Percentiles rank a stretch among this genome's conserved stretches.
phyloP scores from a whole-genome alignment of 1,284 basidiomycete genomes.

The Gomphus bonarii region DNA sequence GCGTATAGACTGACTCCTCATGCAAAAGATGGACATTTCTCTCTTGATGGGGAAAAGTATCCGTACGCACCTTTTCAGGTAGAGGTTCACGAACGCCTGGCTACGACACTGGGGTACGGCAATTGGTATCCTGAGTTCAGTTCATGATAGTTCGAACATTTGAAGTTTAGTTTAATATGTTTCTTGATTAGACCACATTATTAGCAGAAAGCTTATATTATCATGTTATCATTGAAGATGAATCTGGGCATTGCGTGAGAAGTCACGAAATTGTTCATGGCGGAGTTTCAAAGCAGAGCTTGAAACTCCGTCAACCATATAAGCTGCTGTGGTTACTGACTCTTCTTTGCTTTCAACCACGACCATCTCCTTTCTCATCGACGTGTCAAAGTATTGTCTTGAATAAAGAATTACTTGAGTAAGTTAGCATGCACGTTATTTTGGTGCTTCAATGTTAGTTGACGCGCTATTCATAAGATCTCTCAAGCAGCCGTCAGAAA shows the following conservation, averaged over 20 bases:
- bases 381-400: background rate
- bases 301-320: constrained; percentile 5
- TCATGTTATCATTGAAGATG: background rate
- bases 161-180: background rate
- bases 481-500: background rate
- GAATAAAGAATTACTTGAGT: background rate
- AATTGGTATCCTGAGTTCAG: constrained; percentile 55
- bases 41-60: constrained; percentile 79
- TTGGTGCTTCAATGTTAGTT: background rate
- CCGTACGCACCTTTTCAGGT: constrained; percentile 78
- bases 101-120: constrained; percentile 58
- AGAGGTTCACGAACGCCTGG: constrained; percentile 67
- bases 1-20: constrained; percentile 70
- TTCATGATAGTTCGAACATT: constrained; percentile 7
- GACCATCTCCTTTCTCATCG: background rate
- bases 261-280: background rate
- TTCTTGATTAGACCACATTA: background rate
- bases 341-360: background rate
- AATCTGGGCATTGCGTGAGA: too few relatives aligned
- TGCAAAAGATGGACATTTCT: constrained; percentile 37
- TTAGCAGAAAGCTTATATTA: background rate
- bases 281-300: background rate
- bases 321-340: background rate
- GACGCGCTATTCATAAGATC: background rate
- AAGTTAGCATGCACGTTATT: background rate